Base-by-base conservation (phyloP, 192 early-diverging fungal species). In the Coemansia sp. region DNA sequence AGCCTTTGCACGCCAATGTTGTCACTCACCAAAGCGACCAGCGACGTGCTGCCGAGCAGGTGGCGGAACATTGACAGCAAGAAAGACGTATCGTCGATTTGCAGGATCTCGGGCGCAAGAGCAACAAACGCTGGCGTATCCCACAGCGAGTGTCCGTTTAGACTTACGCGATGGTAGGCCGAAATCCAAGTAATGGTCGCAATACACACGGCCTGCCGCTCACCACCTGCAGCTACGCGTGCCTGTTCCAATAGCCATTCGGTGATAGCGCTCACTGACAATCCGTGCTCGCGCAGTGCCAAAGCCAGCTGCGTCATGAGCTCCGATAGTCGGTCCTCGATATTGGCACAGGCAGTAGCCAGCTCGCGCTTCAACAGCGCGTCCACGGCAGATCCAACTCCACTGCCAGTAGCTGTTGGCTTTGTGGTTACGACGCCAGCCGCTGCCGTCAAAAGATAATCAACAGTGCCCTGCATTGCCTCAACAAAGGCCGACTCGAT, bases 111-210 rank as follows among this genome's bases (percentile, higher is more conserved):
- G 0, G 67, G 51, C 10, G 80, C 72, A 17, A 78, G 71, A 8
- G 31, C 51, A 2, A 17, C 42, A 55, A 78, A 77, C 34, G 42
- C 31, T 1, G 58, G 42, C 15, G 19, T 13, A 41, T 74, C 72
- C 80, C 80, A 83, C 39, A 83, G 64, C 41, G 80, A 82, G n/a
- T 17, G 34, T 41, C 63, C 38, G 7, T 11, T 39, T 12, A 24
- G 45, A 34, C 60, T 15, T 17, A 39, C 13, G 46, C 75, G 65
- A 36, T 65, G 58, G 46, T 70, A 39, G 13, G 34, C 75, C 45
- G 76, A 50, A 10, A 83, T 83, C 81, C 81, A 83, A 10, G 66
- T 45, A 10, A 75, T 70, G 32, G 65, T 44, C 22, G 60, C 71
- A 6, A 71, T 50, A 19, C 72, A 64, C 3, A 65, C 62, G 9